Evolutionary conservation across 768 basidiomycete species (phyloP).

Genomic region (Rhizopogon rudus): DNA sequence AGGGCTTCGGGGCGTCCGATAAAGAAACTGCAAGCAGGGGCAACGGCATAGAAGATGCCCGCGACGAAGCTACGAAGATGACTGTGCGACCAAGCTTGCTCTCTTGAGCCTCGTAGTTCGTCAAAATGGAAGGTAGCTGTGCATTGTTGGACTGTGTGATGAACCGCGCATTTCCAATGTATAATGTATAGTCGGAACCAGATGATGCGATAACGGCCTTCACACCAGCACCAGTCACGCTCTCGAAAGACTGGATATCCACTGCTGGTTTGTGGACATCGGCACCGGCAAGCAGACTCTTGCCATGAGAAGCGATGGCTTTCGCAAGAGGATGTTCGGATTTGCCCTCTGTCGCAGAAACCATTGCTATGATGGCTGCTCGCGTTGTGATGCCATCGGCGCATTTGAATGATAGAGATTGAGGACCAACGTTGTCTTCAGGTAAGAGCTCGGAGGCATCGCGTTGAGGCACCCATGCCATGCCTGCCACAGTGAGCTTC

Average conservation of each 20-base stretch:
- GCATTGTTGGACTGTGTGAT: slow-evolving; percentile 49
- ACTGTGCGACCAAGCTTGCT: slow-evolving; percentile 73
- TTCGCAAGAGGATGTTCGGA: slow-evolving; percentile 97
- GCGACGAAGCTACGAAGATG: slow-evolving; percentile 74
- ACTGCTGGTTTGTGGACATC: slow-evolving; percentile 43
- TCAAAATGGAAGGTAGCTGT: slow-evolving; percentile 54
- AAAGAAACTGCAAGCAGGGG: slow-evolving; percentile 82
- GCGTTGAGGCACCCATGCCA: slow-evolving; percentile 63
- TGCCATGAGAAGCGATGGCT: slow-evolving; percentile 83
- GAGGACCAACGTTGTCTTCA: slow-evolving; percentile 9
- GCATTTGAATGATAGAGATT: slow-evolving; percentile 26
- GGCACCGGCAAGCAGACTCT: slow-evolving; percentile 45
- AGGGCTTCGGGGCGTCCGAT: slow-evolving; percentile 82
- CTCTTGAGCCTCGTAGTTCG: slow-evolving; percentile 66
- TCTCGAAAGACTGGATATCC: slow-evolving; percentile 72
- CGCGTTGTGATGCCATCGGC: slow-evolving; percentile 61
- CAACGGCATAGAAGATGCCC: slow-evolving; percentile 32
- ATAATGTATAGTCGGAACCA: slow-evolving; percentile 50
- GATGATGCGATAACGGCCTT: slow-evolving; percentile 58
- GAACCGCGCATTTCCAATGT: slow-evolving; percentile 76
- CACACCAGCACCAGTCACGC: slow-evolving; percentile 86
- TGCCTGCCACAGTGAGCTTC: slow-evolving; percentile 76
- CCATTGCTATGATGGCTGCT: slow-evolving; percentile 67
- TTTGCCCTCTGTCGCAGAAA: slow-evolving; percentile 81
- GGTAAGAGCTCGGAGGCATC: slow-evolving; percentile 21